phyloP scores from a whole-genome alignment of 306 rosid genomes.

The Phaseolus lunatus region DNA sequence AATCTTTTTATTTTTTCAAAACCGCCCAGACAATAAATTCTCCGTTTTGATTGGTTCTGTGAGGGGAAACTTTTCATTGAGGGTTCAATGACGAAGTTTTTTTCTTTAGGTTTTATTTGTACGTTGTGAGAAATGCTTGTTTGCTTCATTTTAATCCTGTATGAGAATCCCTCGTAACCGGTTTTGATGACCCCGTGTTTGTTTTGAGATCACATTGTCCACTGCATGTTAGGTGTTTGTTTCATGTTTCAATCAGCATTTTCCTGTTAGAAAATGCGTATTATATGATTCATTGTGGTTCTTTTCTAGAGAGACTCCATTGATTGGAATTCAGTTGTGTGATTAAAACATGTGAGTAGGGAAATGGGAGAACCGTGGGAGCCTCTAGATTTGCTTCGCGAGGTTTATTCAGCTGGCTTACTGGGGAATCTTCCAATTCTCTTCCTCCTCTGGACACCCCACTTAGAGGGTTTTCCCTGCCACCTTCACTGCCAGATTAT shows the following conservation, averaged over 20 bases:
- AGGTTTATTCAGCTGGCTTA: constrained; percentile 11
- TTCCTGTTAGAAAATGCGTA: background rate
- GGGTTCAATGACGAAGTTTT: background rate
- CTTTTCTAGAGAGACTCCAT: constrained; percentile 2
- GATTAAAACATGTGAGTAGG: constrained; percentile 7
- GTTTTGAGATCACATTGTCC: background rate
- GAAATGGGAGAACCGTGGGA: background rate
- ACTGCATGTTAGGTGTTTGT: constrained; percentile 8
- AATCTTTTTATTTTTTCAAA: background rate
- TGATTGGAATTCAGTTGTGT: constrained; percentile 7
- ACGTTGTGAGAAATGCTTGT: background rate
- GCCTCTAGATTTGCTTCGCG: background rate
- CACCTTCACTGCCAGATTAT: constrained; percentile 30
- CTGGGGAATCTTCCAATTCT: background rate
- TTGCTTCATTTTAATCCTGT: background rate
- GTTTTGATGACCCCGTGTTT: background rate
- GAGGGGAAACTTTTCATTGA: background rate
- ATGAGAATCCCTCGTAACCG: background rate
- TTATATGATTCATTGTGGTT: background rate
- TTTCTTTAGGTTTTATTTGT: background rate
- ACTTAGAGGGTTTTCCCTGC: background rate
- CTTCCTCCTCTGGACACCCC: constrained; percentile 26
- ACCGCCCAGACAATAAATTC: background rate
- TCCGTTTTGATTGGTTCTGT: constrained; percentile 3
- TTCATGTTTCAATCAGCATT: constrained; percentile 19